Evolutionary conservation across 768 basidiomycete species (phyloP), one percentile per base, ranked within the genome.

Genomic region (Lactarius vividus): DNA sequence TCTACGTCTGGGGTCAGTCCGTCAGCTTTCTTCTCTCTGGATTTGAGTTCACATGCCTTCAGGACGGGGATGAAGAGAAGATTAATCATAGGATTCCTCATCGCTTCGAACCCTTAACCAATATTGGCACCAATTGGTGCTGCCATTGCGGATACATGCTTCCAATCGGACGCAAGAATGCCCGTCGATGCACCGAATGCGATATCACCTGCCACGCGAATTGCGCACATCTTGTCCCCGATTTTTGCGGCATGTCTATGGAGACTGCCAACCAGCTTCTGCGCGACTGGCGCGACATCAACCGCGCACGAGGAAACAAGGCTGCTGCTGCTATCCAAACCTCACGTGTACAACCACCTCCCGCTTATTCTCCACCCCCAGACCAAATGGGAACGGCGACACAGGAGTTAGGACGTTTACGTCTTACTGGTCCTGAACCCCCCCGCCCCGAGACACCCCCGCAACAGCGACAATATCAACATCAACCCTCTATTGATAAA

Each of bases 191-290:
- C 76, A 88, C 92, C 0, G 96, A 98, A 76, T 99, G 97, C 78
- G 87, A 90, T 73, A 88, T 98, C 71, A 98, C 96, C 55, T 98
- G 95, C 72, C 97, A 99, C 77, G 94, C 94, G 23, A 92, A 94
- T 69, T 99, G 97, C 78, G 92, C 95, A 1, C 97, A 99, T 76
- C 85, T 98, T 64, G 97, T 99, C 46, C 97, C 97, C 65, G 96
- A 99, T 77, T 98, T 99, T 78, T 99, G 97, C 73, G 97, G 97
- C 52, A 98, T 99, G 96, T 94, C 95, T 42, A 98, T 98, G 96
- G 96, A 98, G 77, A 96, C 93, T 42, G 96, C 97, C 57, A 98
- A 98, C 75, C 87, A 89, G 72, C 83, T 99, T 23, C 84, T 99
- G 59, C 86, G 89, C 59, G 90, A 95, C 76, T 88, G 92, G 84